Base-by-base conservation (phyloP, 2,329 filamentous ascomycete genomes). In the Aspergillus sp. region DNA sequence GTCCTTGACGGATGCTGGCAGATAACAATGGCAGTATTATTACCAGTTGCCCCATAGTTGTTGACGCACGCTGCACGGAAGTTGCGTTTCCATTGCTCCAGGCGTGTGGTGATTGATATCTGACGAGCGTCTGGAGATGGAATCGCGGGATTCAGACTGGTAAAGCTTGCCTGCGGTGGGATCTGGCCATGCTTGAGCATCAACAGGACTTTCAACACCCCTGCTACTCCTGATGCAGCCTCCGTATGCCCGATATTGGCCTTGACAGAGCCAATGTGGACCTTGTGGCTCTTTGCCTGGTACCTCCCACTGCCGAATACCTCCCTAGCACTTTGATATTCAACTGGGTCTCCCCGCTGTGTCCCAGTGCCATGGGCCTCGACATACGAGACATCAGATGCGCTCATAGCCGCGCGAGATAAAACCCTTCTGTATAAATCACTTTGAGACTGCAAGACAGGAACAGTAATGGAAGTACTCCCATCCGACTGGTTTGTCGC, bases 281-380 rank as follows among this genome's bases (percentile, higher is more conserved):
- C 19, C 6, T 46, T 33, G 3, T 27, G 14, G 15, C 37, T 11
- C 4, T 39, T 17, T 43, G 12, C 67, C 27, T 11, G 27, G 1
- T 31, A 11, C 3, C 9, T 11, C 27, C 8, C 27, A 31, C 27
- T 31, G 27, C 27, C 27, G 70, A 73, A 62, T 70, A 73, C 41
- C 64, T 64, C 55, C 68, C 45, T 55, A 19, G 73, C 64, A 35
- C 65, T 62, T 4, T 64, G 56, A 25, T 53, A 62, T 54, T 74
- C 70, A 7, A 61, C 55, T 0, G 67, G 67, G 51, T 73, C 70
- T 14, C 72, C 71, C 5, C 64, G 61, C 4, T 49, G 58, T 2
- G 69, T 71, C 3, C 71, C 70, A 6, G 72, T 72, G 3, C 70
- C 71, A 57, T 74, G 71, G 5, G 70, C 68, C 52, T 73, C 70